Percentiles rank a stretch among this genome's conserved stretches.
Evolutionary conservation across 2,329 filamentous ascomycete species (phyloP).

Genomic region (Penicillium sp.): DNA sequence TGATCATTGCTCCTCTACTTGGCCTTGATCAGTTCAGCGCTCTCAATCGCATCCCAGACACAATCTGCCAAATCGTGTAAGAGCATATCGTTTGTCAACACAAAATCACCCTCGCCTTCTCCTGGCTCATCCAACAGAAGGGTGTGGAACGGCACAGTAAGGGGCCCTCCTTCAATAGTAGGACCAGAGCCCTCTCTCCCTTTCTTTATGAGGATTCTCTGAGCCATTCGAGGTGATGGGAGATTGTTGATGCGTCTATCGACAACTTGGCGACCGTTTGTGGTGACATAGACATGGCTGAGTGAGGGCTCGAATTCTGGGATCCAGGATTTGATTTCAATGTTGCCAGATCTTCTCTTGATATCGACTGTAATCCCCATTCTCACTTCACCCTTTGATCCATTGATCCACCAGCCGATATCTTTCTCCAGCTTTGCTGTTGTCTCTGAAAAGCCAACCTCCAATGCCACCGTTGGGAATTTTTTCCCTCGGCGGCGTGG

Average conservation of each 20-base stretch:
- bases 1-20: not conserved
- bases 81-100: conserved; percentile 3
- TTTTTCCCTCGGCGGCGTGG: conserved; percentile 9
- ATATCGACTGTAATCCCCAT: conserved; percentile 17
- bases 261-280: conserved; percentile 5
- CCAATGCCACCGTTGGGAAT: conserved; percentile 16
- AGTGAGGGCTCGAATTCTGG: conserved; percentile 4
- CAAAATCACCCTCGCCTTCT: conserved; percentile 15
- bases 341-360: conserved; percentile 13
- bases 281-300: not conserved
- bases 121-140: conserved; percentile 16
- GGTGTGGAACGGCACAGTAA: conserved; percentile 12
- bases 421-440: conserved; percentile 15
- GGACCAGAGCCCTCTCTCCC: conserved; percentile 5
- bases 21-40: not conserved
- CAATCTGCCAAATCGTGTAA: not conserved
- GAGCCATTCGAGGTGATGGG: conserved; percentile 12
- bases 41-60: conserved; percentile 2
- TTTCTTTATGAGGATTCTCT: conserved; percentile 14
- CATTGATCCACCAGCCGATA: conserved; percentile 19
- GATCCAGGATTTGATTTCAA: conserved; percentile 19
- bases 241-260: not conserved
- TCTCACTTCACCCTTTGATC: conserved; percentile 14
- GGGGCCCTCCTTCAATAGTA: conserved; percentile 10
- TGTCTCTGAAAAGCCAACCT: conserved; percentile 15